Evolutionary conservation across 1,139 yeast genomes (phyloP).

Genomic region (Saccharomyces hybrid): DNA sequence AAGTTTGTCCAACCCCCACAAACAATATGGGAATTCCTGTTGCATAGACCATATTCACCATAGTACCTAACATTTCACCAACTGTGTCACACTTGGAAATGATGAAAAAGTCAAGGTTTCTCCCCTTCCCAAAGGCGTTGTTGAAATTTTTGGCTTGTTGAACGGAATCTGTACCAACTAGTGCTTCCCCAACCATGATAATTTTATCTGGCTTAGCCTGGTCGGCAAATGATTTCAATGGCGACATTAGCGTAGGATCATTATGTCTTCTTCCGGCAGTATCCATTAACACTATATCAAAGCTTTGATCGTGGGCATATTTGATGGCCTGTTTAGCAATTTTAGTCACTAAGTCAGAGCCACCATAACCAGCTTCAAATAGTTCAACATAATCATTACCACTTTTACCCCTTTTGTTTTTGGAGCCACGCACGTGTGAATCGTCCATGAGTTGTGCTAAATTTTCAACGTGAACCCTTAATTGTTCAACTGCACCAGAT

Average conservation of each 20-base stretch:
- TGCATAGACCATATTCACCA: slow-evolving; percentile 96
- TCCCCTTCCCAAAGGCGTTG: slow-evolving; percentile 78
- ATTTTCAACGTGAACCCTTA: slow-evolving; percentile 86
- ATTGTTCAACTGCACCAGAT: slow-evolving; percentile 96
- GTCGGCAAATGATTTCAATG: slow-evolving; percentile 88
- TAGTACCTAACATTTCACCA: slow-evolving; percentile 91
- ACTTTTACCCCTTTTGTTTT: slow-evolving; percentile 29
- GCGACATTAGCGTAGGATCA: slow-evolving; percentile 92
- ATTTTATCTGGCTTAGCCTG: slow-evolving; percentile 94
- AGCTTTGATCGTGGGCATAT: slow-evolving; percentile 55
- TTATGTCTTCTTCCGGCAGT: slow-evolving; percentile 98
- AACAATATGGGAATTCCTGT: slow-evolving; percentile 92
- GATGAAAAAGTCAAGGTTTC: slow-evolving; percentile 82
- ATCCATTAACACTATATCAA: slow-evolving; percentile 85
- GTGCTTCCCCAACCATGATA: slow-evolving; percentile 97
- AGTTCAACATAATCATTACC: slow-evolving; percentile 60
- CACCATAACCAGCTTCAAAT: slow-evolving; percentile 94
- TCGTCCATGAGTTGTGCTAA: slow-evolving; percentile 54
- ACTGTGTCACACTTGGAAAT: slow-evolving; percentile 96
- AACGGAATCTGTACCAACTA: slow-evolving; percentile 95
- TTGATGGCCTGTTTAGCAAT: slow-evolving; percentile 93
- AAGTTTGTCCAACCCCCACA: slow-evolving; percentile 95
- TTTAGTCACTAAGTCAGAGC: slow-evolving; percentile 84
- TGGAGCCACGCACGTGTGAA: slow-evolving; percentile 29
- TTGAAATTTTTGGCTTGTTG: slow-evolving; percentile 92